phyloP scores from a whole-genome alignment of 2,329 filamentous ascomycete species.

The Colletotrichum tropicicola region DNA sequence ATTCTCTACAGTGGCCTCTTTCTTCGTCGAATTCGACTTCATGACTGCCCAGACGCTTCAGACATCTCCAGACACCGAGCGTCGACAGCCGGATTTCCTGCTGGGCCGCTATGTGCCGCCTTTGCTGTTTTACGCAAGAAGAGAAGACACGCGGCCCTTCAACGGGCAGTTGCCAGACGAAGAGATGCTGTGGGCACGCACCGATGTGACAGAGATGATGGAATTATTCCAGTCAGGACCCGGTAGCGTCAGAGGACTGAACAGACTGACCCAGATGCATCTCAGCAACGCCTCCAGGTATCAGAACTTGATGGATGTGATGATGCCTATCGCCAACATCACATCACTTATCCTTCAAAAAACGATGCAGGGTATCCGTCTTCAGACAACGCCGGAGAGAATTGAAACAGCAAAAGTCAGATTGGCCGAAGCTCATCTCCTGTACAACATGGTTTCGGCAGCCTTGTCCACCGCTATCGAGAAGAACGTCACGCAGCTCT shows the following conservation, averaged over 20 bases:
- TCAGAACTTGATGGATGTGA: conserved; percentile 56
- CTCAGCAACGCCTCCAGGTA: conserved; percentile 50
- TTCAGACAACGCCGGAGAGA: background rate
- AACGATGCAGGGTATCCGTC: conserved; percentile 34
- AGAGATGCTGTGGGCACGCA: conserved; percentile 38
- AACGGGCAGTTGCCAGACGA: conserved; percentile 26
- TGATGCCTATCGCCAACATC: conserved; percentile 48
- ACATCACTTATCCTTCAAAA: conserved; percentile 44
- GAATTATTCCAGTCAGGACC: conserved; percentile 49
- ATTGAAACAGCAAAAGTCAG: conserved; percentile 41
- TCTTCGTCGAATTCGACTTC: conserved; percentile 61
- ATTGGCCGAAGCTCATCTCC: conserved; percentile 49
- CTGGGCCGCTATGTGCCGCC: conserved; percentile 56
- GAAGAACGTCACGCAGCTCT: conserved; percentile 63
- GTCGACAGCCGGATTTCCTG: conserved; percentile 47
- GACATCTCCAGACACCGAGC: conserved; percentile 35
- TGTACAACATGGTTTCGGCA: conserved; percentile 53
- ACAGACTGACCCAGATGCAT: conserved; percentile 51
- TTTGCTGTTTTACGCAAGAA: conserved; percentile 43
- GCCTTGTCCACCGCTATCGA: conserved; percentile 59
- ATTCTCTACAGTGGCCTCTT: conserved; percentile 60
- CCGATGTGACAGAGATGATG: conserved; percentile 46
- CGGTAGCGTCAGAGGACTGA: conserved; percentile 53
- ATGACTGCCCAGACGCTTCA: conserved; percentile 34
- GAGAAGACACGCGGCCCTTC: conserved; percentile 33